Evolutionary conservation across 108 stramenopile species (phyloP).

Genomic region (Fragilariopsis cylindrus): DNA sequence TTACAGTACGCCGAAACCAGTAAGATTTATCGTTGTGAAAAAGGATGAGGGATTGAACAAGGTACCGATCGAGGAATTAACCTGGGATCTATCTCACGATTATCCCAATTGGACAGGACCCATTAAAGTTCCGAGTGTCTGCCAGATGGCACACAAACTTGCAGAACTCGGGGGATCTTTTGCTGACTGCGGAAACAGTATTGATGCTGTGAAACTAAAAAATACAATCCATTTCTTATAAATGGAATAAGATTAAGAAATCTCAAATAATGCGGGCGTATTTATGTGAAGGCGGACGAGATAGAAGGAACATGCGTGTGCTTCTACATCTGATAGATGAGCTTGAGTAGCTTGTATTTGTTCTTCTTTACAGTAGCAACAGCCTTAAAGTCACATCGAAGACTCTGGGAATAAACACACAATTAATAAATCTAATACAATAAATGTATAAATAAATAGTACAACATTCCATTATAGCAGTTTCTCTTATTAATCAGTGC

Average conservation of each 20-base stretch:
- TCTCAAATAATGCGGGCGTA: neutral
- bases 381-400: neutral
- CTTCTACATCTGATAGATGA: neutral
- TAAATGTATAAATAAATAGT: neutral
- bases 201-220: constrained; percentile 45
- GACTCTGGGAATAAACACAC: neutral
- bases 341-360: neutral
- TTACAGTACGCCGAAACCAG: constrained; percentile 63
- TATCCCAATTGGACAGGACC: constrained; percentile 74
- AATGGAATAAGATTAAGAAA: neutral
- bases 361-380: neutral
- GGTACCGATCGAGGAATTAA: constrained; percentile 42
- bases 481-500: too few species aligned
- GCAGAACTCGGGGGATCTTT: constrained; percentile 67
- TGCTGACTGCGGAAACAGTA: constrained; percentile 45
- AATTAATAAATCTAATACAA: neutral
- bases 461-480: too few species aligned
- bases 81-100: constrained; percentile 64
- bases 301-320: too few species aligned
- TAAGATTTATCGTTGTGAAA: constrained; percentile 50
- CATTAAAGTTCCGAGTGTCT: constrained; percentile 64
- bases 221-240: constrained; percentile 59
- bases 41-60: constrained; percentile 38
- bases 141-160: constrained; percentile 64
- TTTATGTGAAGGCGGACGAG: too few species aligned